phyloP scores from a whole-genome alignment of 495 filamentous ascomycete species.

The Talaromyces borbonicus region DNA sequence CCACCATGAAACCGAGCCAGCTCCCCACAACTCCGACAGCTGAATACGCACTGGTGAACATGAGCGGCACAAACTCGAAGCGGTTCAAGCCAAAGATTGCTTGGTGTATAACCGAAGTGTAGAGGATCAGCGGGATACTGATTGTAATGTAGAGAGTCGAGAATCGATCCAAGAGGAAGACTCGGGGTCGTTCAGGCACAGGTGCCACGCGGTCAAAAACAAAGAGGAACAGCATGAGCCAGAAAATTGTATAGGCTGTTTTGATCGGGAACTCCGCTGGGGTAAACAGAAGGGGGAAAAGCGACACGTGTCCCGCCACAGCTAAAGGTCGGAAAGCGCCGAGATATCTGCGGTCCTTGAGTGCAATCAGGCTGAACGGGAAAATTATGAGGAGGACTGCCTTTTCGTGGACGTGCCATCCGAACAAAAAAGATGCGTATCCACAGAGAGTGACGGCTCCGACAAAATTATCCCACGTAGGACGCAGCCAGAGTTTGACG shows the following conservation, averaged over 20 bases:
- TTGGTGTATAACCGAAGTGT: constrained; percentile 76
- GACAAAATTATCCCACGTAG: constrained; percentile 80
- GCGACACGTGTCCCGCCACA: constrained; percentile 86
- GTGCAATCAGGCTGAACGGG: constrained; percentile 87
- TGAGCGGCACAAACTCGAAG: constrained; percentile 85
- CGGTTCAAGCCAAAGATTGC: constrained; percentile 65
- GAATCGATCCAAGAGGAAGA: constrained; percentile 85
- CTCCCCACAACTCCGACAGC: constrained; percentile 93
- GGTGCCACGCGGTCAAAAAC: constrained; percentile 83
- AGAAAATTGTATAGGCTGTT: constrained; percentile 84
- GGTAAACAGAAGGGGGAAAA: constrained; percentile 91
- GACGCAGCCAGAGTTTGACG: constrained; percentile 68
- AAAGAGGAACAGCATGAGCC: constrained; percentile 77
- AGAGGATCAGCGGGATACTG: constrained; percentile 79
- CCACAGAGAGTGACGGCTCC: constrained; percentile 89
- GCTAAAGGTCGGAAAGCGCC: constrained; percentile 86
- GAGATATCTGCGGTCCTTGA: constrained; percentile 85
- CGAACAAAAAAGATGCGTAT: constrained; percentile 93
- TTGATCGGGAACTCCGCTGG: constrained; percentile 87
- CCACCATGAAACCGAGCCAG: constrained; percentile 91
- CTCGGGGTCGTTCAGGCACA: constrained; percentile 57
- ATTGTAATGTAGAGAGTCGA: constrained; percentile 79
- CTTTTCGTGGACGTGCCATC: constrained; percentile 98
- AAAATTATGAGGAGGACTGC: constrained; percentile 91
- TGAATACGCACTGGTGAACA: constrained; percentile 95